Base-by-base conservation (phyloP, 257 asterid genomes). In the Solanum appendiculatum region DNA sequence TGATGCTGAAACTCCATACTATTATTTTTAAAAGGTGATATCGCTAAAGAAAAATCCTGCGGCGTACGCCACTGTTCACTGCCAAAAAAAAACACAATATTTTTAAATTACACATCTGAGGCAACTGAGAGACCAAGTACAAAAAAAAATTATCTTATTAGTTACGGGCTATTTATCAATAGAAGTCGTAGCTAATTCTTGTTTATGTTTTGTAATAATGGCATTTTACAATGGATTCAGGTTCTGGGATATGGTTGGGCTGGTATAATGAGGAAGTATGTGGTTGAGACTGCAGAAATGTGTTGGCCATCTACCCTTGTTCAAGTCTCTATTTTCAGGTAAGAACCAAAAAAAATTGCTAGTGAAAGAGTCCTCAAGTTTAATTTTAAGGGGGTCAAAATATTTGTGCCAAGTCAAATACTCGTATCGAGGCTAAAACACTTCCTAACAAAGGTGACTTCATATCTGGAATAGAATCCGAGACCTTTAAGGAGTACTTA, bases 291-390 rank as follows among this genome's bases (percentile, higher is more conserved):
- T 29, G 95, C 94, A 16, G 93, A 91, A 33, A 93, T 93, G 96
- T 93, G 94, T 94, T 92, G 96, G 96, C 95, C 95, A 6, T 15
- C 85, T 44, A 87, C 92, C 80, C 91, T 92, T 20, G 95, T 91
- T 86, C 96, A 93, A 91, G 94, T 93, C 82, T 93, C 94, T 44
- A 94, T 93, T 85, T 92, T 93, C 88, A 88, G 96, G 96, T 93
- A 91, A 58, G 14, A 14, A 20, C 1, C 10, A 9, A 34, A 54
- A 15, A 27, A 2, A 16, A 44, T 1, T 18, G 6, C n/a, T 0
- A 18, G 60, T 51, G 60, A 51, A 51, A 51, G 60, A 51, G n/a
- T 51, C n/a, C 60, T 51, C 60, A 51, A 51, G 60, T 51, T 51
- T 51, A 51, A 51, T 51, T 51, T 18, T 64, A 64, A 5, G 20